phyloP scores from a whole-genome alignment of 2,329 filamentous ascomycete genomes.

The Cytospora paraplurivora region DNA sequence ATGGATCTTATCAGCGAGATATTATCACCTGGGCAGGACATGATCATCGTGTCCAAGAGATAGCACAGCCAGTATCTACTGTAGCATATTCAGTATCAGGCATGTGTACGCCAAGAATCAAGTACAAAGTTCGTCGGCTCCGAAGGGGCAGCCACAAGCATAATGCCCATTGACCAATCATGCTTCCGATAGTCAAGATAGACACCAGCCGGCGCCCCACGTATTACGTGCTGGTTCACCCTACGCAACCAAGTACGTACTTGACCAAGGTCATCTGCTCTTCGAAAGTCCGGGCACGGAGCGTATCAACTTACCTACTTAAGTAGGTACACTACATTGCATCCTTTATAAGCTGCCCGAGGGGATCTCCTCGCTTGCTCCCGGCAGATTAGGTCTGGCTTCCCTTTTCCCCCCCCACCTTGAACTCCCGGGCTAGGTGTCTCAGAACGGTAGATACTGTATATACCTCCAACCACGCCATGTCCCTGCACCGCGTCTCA shows the following conservation, averaged over 20 bases:
- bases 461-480: constrained; percentile 33
- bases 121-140: not conserved
- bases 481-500: constrained; percentile 56
- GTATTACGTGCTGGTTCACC: not conserved
- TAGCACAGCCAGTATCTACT: not conserved
- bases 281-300: not conserved
- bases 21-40: not conserved
- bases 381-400: not conserved
- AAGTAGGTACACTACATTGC: not conserved
- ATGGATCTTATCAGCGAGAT: not conserved
- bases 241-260: not conserved
- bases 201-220: not conserved
- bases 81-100: not conserved
- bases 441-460: not conserved
- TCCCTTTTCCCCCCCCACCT: not conserved
- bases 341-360: not conserved
- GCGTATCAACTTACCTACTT: no score
- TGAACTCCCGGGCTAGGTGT: not conserved
- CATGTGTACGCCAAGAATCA: not conserved
- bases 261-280: not conserved
- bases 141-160: not conserved
- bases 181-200: not conserved
- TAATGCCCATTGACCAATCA: not conserved
- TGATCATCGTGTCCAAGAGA: not conserved
- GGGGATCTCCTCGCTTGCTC: not conserved